phyloP scores from a whole-genome alignment of 495 filamentous ascomycete genomes.

The Aspergillus ostianus region DNA sequence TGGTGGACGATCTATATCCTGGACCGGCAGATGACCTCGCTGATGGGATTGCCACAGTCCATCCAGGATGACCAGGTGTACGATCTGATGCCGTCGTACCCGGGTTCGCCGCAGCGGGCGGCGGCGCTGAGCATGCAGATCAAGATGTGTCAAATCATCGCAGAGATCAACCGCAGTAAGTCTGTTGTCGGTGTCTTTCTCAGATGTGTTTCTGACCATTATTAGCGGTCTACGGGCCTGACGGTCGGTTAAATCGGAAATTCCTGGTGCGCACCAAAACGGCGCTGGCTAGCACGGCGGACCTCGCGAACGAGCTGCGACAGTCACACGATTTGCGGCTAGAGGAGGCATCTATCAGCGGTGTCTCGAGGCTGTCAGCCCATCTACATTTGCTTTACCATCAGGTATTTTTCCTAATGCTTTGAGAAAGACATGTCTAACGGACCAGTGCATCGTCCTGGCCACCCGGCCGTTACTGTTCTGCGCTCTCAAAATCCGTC shows the following conservation, averaged over 20 bases:
- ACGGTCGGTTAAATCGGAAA: constrained; percentile 40
- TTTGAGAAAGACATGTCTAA: neutral
- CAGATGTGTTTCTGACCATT: neutral
- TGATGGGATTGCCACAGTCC: constrained; percentile 43
- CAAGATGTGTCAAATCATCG: constrained; percentile 40
- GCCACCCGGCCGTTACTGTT: constrained; percentile 41
- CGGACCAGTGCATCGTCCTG: constrained; percentile 38
- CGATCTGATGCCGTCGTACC: constrained; percentile 33
- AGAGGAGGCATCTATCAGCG: constrained; percentile 29
- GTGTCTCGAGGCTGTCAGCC: constrained; percentile 40
- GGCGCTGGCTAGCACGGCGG: constrained; percentile 37
- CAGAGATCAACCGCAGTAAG: constrained; percentile 41
- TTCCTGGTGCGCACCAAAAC: constrained; percentile 41
- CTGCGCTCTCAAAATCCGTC: constrained; percentile 36
- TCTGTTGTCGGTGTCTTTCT: neutral
- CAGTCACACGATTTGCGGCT: constrained; percentile 33
- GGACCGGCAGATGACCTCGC: constrained; percentile 44
- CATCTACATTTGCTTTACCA: constrained; percentile 47
- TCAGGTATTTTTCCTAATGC: constrained; percentile 21
- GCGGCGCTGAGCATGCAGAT: constrained; percentile 41
- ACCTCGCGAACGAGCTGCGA: constrained; percentile 36
- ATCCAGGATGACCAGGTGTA: constrained; percentile 39
- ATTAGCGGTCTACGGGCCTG: constrained; percentile 43
- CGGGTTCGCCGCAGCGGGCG: constrained; percentile 32
- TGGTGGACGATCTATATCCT: constrained; percentile 50